These are phyloP conservation scores for Russula lepida DNA, from an alignment of 768 basidiomycete species.

Conservation along the genomic window DNA sequence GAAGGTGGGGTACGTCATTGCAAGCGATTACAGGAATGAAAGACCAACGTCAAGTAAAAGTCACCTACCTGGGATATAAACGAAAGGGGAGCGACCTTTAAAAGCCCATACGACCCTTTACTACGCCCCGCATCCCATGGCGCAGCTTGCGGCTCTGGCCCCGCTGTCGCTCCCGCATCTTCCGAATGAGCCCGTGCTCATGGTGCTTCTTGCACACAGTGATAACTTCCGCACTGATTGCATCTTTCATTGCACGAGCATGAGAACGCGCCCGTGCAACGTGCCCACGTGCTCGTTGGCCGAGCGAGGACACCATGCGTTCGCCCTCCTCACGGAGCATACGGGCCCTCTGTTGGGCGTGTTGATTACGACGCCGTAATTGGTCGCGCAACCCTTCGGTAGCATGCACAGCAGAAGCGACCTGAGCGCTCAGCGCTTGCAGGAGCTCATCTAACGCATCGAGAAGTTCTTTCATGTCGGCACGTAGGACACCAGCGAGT, in stretches of 20 bases:
- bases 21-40: background rate
- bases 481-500: slow-evolving; percentile 34
- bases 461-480: slow-evolving; percentile 48
- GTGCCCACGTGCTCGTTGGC: slow-evolving; percentile 23
- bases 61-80: slow-evolving; percentile 11
- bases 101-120: slow-evolving; percentile 8
- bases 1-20: background rate
- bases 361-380: slow-evolving; percentile 25
- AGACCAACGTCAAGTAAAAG: slow-evolving; percentile 7
- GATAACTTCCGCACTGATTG: slow-evolving; percentile 6
- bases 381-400: slow-evolving; percentile 20
- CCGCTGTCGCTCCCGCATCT: slow-evolving; percentile 17
- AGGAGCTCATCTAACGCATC: slow-evolving; percentile 53
- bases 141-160: slow-evolving; percentile 16
- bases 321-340: slow-evolving; percentile 26
- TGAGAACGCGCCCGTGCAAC: slow-evolving; percentile 25
- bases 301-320: slow-evolving; percentile 23
- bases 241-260: slow-evolving; percentile 25
- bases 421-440: slow-evolving; percentile 23
- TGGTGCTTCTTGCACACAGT: slow-evolving; percentile 7
- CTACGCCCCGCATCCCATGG: slow-evolving; percentile 2
- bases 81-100: background rate
- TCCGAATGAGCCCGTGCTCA: slow-evolving; percentile 1
- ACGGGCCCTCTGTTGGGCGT: slow-evolving; percentile 26
- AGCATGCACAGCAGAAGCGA: slow-evolving; percentile 9